Evolutionary conservation across 1,284 basidiomycete genomes (phyloP), one percentile per base, ranked within the genome.

Genomic region (Hemileia vastatrix): DNA sequence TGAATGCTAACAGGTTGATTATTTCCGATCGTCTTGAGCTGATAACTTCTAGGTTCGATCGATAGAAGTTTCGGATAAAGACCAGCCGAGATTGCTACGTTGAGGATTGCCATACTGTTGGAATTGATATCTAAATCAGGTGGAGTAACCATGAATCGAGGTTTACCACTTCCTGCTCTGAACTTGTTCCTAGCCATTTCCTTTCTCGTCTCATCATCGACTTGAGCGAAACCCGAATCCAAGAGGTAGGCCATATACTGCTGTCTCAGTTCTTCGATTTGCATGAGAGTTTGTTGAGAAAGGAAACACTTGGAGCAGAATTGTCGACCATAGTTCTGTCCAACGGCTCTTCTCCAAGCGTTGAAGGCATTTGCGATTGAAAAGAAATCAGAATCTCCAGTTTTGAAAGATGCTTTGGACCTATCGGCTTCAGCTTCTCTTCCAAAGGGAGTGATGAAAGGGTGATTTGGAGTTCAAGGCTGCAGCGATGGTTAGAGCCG

Each of bases 31-130:
- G 90, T 96, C 63, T 83, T 83, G 78, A 97, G 80, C 65, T 85
- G 81, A 9, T 78, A 79, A 32, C 66, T 77, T 1, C 77, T 72
- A 0, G 76, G 69, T 60, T 94, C 90, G 18, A 92, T 77, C 1
- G 81, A 77, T 32, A 96, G 79, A 23, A 97, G 81, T 77, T 94
- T 97, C 0, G 94, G 95, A 72, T 93, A 98, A 54, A 98, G 77
- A 1, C 91, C 91, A 0, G 90, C 86, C 1, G 84, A 83, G 18
- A 98, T 78, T 0, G 91, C 88, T 1, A 90, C 89, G 67, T 87
- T 85, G 53, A 97, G 71, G 36, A 95, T 78, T 1, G 81, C 76
- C 3, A 79, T 76, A 48, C 81, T 78, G 15, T 77, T 77, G 3
- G 86, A 84, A 72, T 94, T 87, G 54, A 76, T 75, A 73, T 94